Evolutionary conservation across 2,329 filamentous ascomycete species (phyloP).

Genomic region (Aquanectria penicillioides): DNA sequence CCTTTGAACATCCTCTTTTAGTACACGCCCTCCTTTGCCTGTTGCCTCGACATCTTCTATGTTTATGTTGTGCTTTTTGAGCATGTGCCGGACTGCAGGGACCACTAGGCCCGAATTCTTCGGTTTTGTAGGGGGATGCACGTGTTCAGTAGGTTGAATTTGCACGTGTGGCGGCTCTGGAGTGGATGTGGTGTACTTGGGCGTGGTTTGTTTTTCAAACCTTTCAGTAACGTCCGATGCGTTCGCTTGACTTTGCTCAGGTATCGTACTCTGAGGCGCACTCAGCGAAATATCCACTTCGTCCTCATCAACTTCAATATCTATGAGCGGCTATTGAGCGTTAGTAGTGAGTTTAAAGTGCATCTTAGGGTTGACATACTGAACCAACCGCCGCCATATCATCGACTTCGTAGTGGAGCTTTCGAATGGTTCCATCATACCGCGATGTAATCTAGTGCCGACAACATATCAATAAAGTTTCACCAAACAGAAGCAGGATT

Average conservation of each 20-base stretch:
- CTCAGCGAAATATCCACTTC: not conserved
- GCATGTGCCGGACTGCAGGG: constrained; percentile 12
- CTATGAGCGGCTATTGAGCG: constrained; percentile 1
- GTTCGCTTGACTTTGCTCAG: too few species aligned
- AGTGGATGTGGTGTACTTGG: too few species aligned
- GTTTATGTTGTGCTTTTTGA: constrained; percentile 7
- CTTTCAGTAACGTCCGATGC: too few species aligned
- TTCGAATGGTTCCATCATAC: constrained; percentile 8
- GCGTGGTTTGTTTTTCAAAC: too few species aligned
- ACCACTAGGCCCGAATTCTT: not conserved
- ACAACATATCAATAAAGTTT: not conserved
- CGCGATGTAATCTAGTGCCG: constrained; percentile 19
- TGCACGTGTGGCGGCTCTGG: not conserved
- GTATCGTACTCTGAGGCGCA: too few species aligned
- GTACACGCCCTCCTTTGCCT: constrained; percentile 12
- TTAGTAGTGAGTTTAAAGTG: not conserved
- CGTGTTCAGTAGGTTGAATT: not conserved
- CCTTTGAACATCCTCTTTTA: constrained; percentile 20
- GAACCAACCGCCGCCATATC: constrained; percentile 14
- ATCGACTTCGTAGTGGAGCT: constrained; percentile 13
- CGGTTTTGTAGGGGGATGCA: not conserved
- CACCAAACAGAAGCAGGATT: too few species aligned
- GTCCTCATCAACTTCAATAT: constrained; percentile 8
- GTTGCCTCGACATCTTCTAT: not conserved
- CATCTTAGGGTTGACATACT: not conserved